Evolutionary conservation across 495 filamentous ascomycete genomes (phyloP).

Genomic region (Tuber melanosporum): DNA sequence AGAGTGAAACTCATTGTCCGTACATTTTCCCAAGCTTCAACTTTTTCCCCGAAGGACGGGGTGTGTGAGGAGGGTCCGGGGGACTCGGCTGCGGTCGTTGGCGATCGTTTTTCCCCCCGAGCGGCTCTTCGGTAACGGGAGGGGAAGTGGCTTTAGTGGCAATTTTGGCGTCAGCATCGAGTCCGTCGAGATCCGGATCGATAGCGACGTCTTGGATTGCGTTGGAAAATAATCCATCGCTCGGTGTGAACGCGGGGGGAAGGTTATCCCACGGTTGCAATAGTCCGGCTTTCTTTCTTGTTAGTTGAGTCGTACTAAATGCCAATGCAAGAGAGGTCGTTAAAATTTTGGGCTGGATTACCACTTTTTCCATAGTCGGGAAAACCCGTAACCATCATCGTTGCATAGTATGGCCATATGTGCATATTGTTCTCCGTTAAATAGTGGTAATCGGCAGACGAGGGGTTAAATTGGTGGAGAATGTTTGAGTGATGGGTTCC

Average conservation of each 20-base stretch:
- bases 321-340: not conserved
- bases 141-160: not conserved
- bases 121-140: not conserved
- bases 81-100: not conserved
- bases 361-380: not conserved
- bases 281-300: not conserved
- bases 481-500: not conserved
- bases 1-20: not conserved
- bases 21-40: not conserved
- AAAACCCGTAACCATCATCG: not conserved
- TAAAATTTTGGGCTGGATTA: not conserved
- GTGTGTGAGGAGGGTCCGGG: not conserved
- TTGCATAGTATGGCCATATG: not conserved
- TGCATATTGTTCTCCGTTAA: not conserved
- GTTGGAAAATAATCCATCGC: too few relatives aligned
- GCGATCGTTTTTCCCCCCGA: fast-evolving
- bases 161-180: not conserved
- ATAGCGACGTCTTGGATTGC: not conserved
- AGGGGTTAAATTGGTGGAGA: not conserved
- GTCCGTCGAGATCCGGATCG: not conserved
- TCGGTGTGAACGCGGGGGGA: too few relatives aligned
- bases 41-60: not conserved
- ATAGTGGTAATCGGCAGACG: not conserved
- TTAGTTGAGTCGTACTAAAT: not conserved
- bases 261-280: not conserved